Evolutionary conservation across 2,329 filamentous ascomycete species (phyloP).

Genomic region (Didymellaceae sp.): DNA sequence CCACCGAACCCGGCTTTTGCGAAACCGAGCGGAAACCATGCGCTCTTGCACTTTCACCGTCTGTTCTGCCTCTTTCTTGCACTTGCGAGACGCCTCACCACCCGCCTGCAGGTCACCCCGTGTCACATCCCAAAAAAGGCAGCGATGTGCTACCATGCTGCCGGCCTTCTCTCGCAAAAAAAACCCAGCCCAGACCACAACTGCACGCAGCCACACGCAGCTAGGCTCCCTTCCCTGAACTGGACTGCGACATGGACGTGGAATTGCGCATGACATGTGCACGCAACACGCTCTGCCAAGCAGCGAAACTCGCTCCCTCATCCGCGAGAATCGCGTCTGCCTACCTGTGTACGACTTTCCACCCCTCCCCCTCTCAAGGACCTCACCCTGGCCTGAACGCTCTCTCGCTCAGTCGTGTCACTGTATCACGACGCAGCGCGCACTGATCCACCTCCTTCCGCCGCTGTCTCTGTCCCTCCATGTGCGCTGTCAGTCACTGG

Average conservation of each 20-base stretch:
- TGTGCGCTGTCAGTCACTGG: conserved; percentile 9
- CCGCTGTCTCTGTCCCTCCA: conserved; percentile 1
- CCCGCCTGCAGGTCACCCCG: conserved; percentile 4
- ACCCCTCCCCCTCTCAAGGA: too few relatives aligned
- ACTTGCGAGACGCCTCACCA: conserved; percentile 8
- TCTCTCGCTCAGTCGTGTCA: neutral
- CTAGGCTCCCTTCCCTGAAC: neutral
- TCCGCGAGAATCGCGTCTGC: too few relatives aligned
- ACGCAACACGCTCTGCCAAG: too few relatives aligned
- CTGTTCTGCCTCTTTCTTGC: neutral
- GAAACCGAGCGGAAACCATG: too few relatives aligned
- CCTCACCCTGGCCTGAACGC: conserved; percentile 7
- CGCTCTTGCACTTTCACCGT: conserved; percentile 2
- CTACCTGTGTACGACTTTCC: neutral
- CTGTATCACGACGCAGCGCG: neutral
- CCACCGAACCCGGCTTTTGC: too few relatives aligned
- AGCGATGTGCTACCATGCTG: conserved; percentile 1
- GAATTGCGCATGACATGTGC: neutral
- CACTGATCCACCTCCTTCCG: neutral
- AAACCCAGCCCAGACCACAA: neutral
- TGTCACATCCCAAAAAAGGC: conserved; percentile 4
- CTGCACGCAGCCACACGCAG: conserved; percentile 4
- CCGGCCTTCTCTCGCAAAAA: neutral
- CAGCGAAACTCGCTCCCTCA: too few relatives aligned
- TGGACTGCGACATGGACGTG: neutral